Evolutionary conservation across 108 stramenopile species (phyloP), one percentile per base, ranked within the genome.

Genomic region (Epipyxis sp.): DNA sequence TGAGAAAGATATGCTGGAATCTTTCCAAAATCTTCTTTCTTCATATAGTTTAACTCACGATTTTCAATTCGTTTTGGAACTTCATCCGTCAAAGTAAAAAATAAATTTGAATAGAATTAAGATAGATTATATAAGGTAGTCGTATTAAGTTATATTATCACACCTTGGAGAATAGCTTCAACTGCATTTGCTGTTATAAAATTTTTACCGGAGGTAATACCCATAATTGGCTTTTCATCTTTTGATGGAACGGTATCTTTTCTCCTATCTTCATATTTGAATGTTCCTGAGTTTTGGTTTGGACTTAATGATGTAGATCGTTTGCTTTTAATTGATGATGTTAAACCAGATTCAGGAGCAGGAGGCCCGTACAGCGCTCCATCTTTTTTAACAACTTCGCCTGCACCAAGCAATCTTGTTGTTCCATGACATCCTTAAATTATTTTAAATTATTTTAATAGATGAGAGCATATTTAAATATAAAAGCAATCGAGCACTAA

Each of bases 11-110:
- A 93, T 10, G 86, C 78, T 10, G 92, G 92, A 2, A 92, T 88
- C 79, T 89, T 92, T 67, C 91, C 92, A 46, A 88, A 93, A 42
- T 91, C 91, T 50, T 90, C 91, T 69, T 91, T 90, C 16, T 59
- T 45, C 40, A 81, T 78, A 81, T 90, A 91, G 76, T 88, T 81
- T 1, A 82, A 41, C 45, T 86, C 79, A 0, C 76, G 79, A 1
- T 61, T 71, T 42, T 79, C 76, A 16, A 41, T 67, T 58, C 84
- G 82, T 84, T 84, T 81, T 13, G 88, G 86, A 35, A 76, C 71
- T 68, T 20, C 65, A 68, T 25, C 39, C 13, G 40, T 37, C 65
- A 68, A 37, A 41, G 65, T 68, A 25, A 20, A 20, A 68, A 20
- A 25, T 37, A 25, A 20, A 68, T 68, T 20, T 16, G 35, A 16